Evolutionary conservation across 2,329 filamentous ascomycete species (phyloP), one percentile per base, ranked within the genome.

Genomic region (Fusarium xylarioides): DNA sequence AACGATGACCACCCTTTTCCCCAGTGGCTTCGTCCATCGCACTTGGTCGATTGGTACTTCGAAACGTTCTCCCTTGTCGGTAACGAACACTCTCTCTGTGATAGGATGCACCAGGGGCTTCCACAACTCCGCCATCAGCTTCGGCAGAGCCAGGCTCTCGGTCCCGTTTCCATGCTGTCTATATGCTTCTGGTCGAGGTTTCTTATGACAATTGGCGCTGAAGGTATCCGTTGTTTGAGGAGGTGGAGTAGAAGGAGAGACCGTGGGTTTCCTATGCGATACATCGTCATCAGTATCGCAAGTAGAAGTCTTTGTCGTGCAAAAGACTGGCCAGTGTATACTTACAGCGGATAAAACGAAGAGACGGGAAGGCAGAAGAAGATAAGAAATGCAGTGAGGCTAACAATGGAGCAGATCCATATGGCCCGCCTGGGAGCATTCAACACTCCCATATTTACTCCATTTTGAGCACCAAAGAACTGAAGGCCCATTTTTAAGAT

Each of bases 21-120:
- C 54, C 12, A 70, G 8, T 2, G 66, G 43, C 12, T 55, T 47
- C 30, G 37, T 70, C 68, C 68, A 70, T 30, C 50, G 40, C n/a
- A 70, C 38, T 16, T 61, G 61, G 2, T 18, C 2, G 11, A 23
- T 10, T 6, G 66, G 68, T 3, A 70, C 50, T 34, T 70, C 54
- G 14, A 62, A 70, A 0, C 61, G 49, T 12, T 66, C 54, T 32
- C 66, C 66, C 5, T 66, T 70, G 10, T 70, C 67, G 1, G 68
- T 66, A 19, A 70, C 14, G 37, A 70, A 70, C 1, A 61, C 66
- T 4, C 43, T 52, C 5, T 61, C 55, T 2, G 37, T 52, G 8
- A 70, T 43, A 2, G 61, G 61, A 10, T 70, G 68, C 1, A 70
- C 30, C 10, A 70, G 2, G 8, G 68, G 68, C 11, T 61, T 70